Evolutionary conservation across 441 rosid species (phyloP).

Genomic region (Adansonia madagascariensis): DNA sequence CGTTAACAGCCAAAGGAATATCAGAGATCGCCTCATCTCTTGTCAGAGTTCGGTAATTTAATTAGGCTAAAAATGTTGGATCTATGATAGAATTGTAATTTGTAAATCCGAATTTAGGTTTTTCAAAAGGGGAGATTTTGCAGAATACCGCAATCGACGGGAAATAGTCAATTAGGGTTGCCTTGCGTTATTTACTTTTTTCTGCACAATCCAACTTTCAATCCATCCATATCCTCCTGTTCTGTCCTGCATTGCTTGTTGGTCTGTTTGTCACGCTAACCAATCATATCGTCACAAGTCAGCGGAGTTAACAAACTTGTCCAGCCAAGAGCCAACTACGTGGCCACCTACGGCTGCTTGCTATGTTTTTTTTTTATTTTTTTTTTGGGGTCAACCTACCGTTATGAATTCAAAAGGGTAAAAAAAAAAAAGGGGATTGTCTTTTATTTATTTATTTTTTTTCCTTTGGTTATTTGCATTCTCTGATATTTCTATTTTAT

Average conservation of each 20-base stretch:
- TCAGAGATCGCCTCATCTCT: conserved; percentile 53
- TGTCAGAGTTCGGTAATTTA: not conserved
- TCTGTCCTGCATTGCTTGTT: not conserved
- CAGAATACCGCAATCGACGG: not conserved
- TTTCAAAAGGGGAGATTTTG: not conserved
- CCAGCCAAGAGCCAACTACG: not conserved
- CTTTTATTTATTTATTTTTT: no score
- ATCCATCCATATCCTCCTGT: not conserved
- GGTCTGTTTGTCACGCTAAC: not conserved
- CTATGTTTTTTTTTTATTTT: no score
- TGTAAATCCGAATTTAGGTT: conserved; percentile 7
- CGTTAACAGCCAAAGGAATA: conserved; percentile 41
- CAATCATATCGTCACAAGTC: not conserved
- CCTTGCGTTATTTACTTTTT: not conserved
- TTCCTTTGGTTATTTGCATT: no score
- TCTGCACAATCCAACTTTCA: not conserved
- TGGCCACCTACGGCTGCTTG: not conserved
- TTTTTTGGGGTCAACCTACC: no score
- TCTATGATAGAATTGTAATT: not conserved
- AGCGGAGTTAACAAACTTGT: not conserved
- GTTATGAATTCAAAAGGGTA: no score
- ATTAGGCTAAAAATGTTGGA: conserved; percentile 15
- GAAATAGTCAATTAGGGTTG: not conserved
- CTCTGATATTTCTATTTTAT: no score
- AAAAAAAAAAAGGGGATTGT: no score